Percentiles rank a stretch among this genome's conserved stretches.
Conservation (phyloP, 768 basidiomycete species). For the Collybia nuda region DNA sequence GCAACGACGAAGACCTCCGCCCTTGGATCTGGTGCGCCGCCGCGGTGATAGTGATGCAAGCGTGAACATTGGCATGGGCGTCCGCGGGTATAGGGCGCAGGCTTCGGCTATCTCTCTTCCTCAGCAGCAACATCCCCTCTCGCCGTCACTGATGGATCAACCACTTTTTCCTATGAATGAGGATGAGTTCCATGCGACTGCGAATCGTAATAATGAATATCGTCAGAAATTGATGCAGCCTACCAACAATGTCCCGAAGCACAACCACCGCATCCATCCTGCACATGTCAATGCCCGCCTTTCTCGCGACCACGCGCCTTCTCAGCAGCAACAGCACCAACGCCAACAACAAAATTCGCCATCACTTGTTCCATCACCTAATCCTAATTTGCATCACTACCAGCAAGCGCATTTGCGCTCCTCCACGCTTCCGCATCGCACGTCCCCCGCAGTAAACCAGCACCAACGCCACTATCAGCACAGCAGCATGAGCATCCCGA, state of each 20-base stretch:
- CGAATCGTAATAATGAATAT: not conserved
- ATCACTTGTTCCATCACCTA: conserved; percentile 10
- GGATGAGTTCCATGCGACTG: conserved; percentile 36
- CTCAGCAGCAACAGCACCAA: conserved; percentile 19
- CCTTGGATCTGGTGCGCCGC: conserved; percentile 29
- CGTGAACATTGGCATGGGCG: conserved; percentile 37
- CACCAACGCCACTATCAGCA: conserved; percentile 45
- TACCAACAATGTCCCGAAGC: conserved; percentile 9
- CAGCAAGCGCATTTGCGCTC: conserved; percentile 41
- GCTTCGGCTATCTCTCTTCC: conserved; percentile 29
- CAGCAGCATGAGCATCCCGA: conserved; percentile 46
- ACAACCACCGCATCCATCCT: conserved; percentile 20
- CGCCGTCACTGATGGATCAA: conserved; percentile 17
- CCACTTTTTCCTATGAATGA: conserved; percentile 23
- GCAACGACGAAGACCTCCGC: conserved; percentile 23
- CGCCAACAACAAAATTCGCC: conserved; percentile 9
- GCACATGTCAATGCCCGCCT: conserved; percentile 27
- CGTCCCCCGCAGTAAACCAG: conserved; percentile 25
- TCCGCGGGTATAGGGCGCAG: conserved; percentile 41
- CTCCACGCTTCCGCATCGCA: conserved; percentile 44
- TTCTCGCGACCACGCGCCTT: conserved; percentile 17
- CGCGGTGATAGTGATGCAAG: conserved; percentile 15
- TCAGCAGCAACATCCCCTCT: conserved; percentile 17
- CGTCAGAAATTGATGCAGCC: not conserved
- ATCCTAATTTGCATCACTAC: conserved; percentile 18